phyloP scores from a whole-genome alignment of 2,329 filamentous ascomycete species.

The Cladosporium colombiae region DNA sequence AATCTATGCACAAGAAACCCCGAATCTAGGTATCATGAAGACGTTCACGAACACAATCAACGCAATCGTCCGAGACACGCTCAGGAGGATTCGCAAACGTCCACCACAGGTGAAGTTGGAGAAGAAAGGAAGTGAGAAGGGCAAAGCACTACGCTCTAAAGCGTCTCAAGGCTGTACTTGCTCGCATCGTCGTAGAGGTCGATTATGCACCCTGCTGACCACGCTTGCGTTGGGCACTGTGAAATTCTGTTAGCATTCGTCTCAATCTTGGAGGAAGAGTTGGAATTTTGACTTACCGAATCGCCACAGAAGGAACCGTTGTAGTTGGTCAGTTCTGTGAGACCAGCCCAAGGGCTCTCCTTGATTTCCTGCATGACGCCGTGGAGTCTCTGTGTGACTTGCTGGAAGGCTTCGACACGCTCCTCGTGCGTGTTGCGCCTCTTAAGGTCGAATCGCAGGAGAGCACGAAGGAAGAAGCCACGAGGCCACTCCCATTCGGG shows the following conservation, averaged over 20 bases:
- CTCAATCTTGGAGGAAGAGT: neutral
- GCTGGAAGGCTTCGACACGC: conserved; percentile 86
- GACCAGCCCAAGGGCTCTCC: conserved; percentile 80
- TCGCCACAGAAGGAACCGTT: conserved; percentile 80
- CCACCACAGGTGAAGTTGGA: neutral
- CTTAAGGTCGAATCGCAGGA: conserved; percentile 85
- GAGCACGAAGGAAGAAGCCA: conserved; percentile 88
- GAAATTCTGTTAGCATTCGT: conserved; percentile 34
- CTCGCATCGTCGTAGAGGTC: conserved; percentile 91
- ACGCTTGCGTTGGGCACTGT: conserved; percentile 90
- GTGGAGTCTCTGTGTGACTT: conserved; percentile 78
- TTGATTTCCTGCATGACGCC: conserved; percentile 84
- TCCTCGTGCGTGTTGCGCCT: conserved; percentile 67
- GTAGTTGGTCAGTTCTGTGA: conserved; percentile 92
- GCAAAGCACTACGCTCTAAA: neutral
- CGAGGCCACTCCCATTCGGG: conserved; percentile 98
- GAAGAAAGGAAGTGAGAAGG: neutral
- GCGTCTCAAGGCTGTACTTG: conserved; percentile 26
- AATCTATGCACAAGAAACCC: neutral
- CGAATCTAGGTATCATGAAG: neutral
- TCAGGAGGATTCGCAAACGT: neutral
- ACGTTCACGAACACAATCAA: neutral
- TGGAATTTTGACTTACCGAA: conserved; percentile 64
- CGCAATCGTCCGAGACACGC: neutral
- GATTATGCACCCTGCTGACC: conserved; percentile 92